A percentile compares a stretch with the other conserved stretches of the same genome.
phyloP scores from a whole-genome alignment of 768 basidiomycete species.

The Amanita phalloides region DNA sequence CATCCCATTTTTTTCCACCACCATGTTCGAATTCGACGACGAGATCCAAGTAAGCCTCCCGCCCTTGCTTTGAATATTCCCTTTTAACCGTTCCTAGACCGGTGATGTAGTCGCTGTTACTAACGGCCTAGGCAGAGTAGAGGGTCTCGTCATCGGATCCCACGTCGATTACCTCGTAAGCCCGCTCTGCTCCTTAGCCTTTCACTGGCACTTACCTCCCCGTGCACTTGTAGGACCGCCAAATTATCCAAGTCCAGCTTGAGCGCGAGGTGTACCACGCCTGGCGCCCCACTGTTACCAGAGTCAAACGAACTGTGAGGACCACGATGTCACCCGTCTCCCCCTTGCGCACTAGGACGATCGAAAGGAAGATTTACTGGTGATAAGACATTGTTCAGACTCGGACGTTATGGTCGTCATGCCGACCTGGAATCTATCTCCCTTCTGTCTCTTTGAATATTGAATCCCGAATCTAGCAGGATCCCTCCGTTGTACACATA shows the following conservation, averaged over 20 bases:
- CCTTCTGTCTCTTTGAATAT: neutral
- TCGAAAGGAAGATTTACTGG: conserved; percentile 74
- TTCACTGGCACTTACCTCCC: neutral
- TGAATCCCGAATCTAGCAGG: too few relatives aligned
- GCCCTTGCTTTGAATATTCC: too few relatives aligned
- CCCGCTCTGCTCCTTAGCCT: conserved; percentile 6
- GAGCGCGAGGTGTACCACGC: conserved; percentile 63
- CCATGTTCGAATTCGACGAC: conserved; percentile 7
- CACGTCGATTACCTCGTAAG: conserved; percentile 62
- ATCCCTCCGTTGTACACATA: neutral
- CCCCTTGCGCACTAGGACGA: conserved; percentile 32
- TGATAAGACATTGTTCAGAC: conserved; percentile 20
- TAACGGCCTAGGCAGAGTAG: conserved; percentile 51
- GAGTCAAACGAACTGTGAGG: conserved; percentile 63
- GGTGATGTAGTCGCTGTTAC: conserved; percentile 77
- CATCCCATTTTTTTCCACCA: neutral
- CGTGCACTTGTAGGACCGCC: conserved; percentile 47
- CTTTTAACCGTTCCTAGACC: conserved; percentile 28
- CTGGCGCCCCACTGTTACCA: conserved; percentile 73
- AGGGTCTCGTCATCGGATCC: conserved; percentile 74
- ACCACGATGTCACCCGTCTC: conserved; percentile 32
- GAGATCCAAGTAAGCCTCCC: too few relatives aligned
- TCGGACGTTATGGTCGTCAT: neutral
- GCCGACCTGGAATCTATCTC: neutral
- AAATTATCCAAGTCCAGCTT: conserved; percentile 75